phyloP scores from a whole-genome alignment of 441 rosid genomes.

The Eruca vesicaria region DNA sequence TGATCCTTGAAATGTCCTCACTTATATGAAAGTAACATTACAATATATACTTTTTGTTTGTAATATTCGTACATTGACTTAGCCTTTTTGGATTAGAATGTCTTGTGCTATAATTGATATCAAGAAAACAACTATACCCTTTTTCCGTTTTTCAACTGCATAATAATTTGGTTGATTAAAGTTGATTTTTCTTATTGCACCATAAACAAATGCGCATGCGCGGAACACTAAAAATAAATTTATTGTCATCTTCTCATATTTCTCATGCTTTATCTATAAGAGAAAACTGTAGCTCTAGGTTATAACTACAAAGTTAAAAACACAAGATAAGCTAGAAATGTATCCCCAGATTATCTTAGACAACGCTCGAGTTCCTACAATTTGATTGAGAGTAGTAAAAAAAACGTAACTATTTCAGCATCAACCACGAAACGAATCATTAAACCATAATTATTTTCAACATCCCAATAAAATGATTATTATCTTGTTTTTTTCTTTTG shows the following conservation, averaged over 20 bases:
- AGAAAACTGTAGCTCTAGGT: not conserved
- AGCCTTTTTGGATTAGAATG: constrained; percentile 14
- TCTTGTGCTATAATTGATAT: constrained; percentile 19
- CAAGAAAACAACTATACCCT: constrained; percentile 24
- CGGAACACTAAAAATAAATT: not conserved
- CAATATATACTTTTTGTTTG: constrained; percentile 4
- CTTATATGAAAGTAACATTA: not conserved
- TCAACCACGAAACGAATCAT: constrained; percentile 24
- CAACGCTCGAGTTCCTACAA: not conserved
- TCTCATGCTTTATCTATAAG: not conserved
- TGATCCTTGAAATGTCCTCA: not conserved
- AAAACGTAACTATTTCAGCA: not conserved
- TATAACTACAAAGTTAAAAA: not conserved
- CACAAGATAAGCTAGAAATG: not conserved
- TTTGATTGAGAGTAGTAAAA: not conserved
- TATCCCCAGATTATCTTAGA: not conserved
- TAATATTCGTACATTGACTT: constrained; percentile 4
- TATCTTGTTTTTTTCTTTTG: not conserved
- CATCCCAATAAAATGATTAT: not conserved
- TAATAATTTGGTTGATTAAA: constrained; percentile 30
- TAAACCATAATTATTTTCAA: constrained; percentile 10
- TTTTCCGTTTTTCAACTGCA: constrained; percentile 23
- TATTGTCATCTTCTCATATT: not conserved
- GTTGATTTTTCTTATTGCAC: constrained; percentile 5
- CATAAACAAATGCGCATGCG: constrained; percentile 22